phyloP scores from a whole-genome alignment of 148 eudicot genomes.

The Cornus controversa region DNA sequence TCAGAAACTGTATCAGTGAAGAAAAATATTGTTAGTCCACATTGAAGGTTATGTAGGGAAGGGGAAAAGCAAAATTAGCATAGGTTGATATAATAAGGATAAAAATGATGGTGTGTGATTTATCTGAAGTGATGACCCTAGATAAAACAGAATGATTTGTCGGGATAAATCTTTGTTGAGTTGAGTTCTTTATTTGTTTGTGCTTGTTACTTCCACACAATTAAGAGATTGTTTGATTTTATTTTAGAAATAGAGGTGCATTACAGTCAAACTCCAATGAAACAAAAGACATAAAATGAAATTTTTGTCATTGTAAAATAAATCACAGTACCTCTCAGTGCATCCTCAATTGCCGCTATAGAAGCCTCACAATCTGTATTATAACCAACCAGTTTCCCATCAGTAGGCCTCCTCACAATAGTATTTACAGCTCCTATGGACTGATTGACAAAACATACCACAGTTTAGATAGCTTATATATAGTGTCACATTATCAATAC shows the following conservation, averaged over 20 bases:
- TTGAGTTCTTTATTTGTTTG: no score
- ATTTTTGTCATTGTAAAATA: not conserved
- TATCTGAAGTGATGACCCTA: no score
- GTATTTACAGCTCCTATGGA: constrained; percentile 52
- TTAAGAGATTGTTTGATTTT: no score
- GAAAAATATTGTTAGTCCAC: no score
- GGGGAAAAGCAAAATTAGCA: no score
- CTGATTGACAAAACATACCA: constrained; percentile 18
- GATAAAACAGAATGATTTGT: no score
- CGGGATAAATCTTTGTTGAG: no score
- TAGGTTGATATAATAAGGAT: no score
- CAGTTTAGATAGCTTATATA: not conserved
- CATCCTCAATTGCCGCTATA: constrained; percentile 48
- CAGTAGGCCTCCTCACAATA: constrained; percentile 41
- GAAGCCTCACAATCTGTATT: constrained; percentile 52
- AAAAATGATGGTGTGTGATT: no score
- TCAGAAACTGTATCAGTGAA: no score
- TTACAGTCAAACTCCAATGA: not conserved
- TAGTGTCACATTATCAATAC: not conserved
- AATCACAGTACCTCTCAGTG: constrained; percentile 32
- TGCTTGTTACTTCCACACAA: no score
- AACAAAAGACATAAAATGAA: not conserved
- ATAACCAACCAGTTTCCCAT: constrained; percentile 53
- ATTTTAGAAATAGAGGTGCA: not conserved
- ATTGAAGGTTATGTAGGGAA: no score